These are phyloP conservation scores for Micromonas pusilla DNA, from an alignment of 139 green algal species.

Conservation along the genomic window DNA sequence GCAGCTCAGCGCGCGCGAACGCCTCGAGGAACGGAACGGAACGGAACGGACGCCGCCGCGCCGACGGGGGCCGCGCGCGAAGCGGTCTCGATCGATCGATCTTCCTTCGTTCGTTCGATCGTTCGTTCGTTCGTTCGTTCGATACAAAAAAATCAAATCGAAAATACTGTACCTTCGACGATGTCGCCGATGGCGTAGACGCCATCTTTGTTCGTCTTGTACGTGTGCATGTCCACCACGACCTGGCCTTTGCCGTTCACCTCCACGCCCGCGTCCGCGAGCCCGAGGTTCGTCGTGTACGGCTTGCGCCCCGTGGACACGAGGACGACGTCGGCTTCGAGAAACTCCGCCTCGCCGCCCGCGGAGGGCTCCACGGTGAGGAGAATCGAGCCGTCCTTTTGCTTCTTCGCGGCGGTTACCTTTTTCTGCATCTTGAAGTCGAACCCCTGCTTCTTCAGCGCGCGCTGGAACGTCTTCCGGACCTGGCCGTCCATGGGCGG, in stretches of 20 bases:
- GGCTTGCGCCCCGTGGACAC: slow-evolving; percentile 70
- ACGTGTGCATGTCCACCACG: slow-evolving; percentile 42
- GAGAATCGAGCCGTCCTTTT: background rate
- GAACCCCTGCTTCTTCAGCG: slow-evolving; percentile 92
- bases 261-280: slow-evolving; percentile 78
- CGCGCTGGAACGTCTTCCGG: slow-evolving; percentile 75
- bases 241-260: slow-evolving; percentile 70
- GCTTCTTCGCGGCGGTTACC: slow-evolving; percentile 57
- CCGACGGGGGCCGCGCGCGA: too few relatives aligned
- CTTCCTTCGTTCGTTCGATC: too few relatives aligned
- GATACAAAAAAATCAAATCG: too few relatives aligned
- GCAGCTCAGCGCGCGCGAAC: too few relatives aligned
- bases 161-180: too few relatives aligned
- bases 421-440: slow-evolving; percentile 86
- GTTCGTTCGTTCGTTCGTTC: too few relatives aligned
- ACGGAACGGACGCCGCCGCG: too few relatives aligned
- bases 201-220: slow-evolving; percentile 38
- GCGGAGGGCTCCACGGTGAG: slow-evolving; percentile 49
- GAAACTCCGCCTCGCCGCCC: slow-evolving; percentile 51
- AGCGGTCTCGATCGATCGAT: too few relatives aligned
- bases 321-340: slow-evolving; percentile 87
- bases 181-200: slow-evolving; percentile 92
- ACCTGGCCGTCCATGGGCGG: slow-evolving; percentile 84
- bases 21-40: too few relatives aligned
- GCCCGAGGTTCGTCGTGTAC: slow-evolving; percentile 59